Evolutionary conservation across 2,329 filamentous ascomycete genomes (phyloP), one percentile per base, ranked within the genome.

Genomic region (Penicillium sp.): DNA sequence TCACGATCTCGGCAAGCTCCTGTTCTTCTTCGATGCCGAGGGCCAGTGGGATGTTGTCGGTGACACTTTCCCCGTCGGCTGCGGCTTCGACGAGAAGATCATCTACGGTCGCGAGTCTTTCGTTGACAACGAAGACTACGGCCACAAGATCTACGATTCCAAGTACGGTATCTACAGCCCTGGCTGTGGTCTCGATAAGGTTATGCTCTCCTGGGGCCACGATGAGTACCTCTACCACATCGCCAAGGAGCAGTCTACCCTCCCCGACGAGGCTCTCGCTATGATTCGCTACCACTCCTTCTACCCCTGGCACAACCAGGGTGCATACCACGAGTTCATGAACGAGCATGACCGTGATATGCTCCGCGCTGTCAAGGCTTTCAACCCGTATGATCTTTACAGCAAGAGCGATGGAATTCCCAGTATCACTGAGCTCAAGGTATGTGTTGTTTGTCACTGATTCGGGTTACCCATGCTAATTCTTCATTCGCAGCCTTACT

Each of bases 281-380:
- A 96, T 96, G 90, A 94, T 96, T 71, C 82, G 92, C 52, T 96
- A 95, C 76, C 92, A 96, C 77, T 91, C 87, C 5, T 96, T 96
- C 77, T 96, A 96, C 76, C 88, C 92, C 14, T 96, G 91, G 92
- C 92, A 96, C 76, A 85, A 82, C 57, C 87, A 88, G 72, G 88
- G 87, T 51, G 91, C 90, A 6, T 96, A 96, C 76, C 75, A 76
- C 57, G 85, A 91, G 75, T 83, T 96, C 73, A 96, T 96, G 91
- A 83, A 88, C 71, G 86, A 88, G 57, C 88, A 92, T 70, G 92
- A 96, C 66, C 77, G 87, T 72, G 81, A 83, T 66, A 92, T 95
- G 87, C 77, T 95, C 64, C 84, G 85, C 68, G 91, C 91, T 8
- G 91, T 95, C 47, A 83, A 85, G 73, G 90, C 89, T 0, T 96